Evolutionary conservation across 1,139 yeast species (phyloP).

Genomic region (Hansenula sp.): DNA sequence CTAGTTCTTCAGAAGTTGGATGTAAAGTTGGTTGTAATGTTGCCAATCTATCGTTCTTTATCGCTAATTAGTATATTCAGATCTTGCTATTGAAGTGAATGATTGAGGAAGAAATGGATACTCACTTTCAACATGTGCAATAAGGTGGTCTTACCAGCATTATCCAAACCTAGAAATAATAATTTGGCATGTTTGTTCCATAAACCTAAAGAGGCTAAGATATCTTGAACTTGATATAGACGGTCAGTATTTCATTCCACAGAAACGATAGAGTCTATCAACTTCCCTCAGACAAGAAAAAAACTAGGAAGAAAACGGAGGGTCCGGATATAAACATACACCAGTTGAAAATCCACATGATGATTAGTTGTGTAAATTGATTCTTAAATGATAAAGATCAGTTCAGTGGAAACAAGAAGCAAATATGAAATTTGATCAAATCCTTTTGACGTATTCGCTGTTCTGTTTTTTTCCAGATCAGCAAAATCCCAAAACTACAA

Average conservation of each 20-base stretch:
- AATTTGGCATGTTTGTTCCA: conserved; percentile 98
- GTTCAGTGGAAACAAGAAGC: no score
- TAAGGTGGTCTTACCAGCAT: conserved; percentile 97
- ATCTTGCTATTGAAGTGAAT: no score
- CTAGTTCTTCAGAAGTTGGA: conserved; percentile 97
- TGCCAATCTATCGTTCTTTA: conserved; percentile 87
- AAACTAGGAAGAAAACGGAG: no score
- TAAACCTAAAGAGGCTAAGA: conserved; percentile 88
- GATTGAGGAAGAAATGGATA: background rate
- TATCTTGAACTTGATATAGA: conserved; percentile 65
- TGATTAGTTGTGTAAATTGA: no score
- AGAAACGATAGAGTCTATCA: background rate
- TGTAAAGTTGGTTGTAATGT: conserved; percentile 97
- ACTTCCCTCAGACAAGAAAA: background rate
- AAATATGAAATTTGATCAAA: no score
- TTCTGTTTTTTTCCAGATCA: background rate
- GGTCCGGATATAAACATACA: conserved; percentile 41
- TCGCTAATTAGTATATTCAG: background rate
- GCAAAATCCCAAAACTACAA: background rate
- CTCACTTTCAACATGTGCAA: conserved; percentile 75
- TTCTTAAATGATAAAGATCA: no score
- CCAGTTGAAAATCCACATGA: conserved; percentile 57
- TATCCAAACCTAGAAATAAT: conserved; percentile 92
- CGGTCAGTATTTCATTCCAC: background rate
- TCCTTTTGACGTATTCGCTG: background rate